Evolutionary conservation across 345 rosid genomes (phyloP).

Genomic region (Populus alba): DNA sequence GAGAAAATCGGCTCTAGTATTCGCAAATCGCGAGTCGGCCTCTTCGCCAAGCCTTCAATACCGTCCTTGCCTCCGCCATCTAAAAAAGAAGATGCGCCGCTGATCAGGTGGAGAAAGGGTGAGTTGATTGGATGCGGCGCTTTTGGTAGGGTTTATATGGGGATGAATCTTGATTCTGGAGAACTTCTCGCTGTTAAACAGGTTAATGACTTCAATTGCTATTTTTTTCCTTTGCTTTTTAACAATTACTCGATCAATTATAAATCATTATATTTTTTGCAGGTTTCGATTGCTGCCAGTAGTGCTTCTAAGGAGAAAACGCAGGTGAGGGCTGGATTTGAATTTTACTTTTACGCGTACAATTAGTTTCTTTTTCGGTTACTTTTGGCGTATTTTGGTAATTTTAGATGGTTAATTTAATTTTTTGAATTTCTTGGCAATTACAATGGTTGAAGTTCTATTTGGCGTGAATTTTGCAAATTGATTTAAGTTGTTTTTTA

Average conservation of each 20-base stretch:
- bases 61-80: slow-evolving; percentile 3
- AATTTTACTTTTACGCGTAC: neutral
- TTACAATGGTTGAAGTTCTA: neutral
- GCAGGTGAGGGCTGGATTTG: slow-evolving; percentile 35
- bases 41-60: slow-evolving; percentile 13
- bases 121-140: slow-evolving; percentile 37
- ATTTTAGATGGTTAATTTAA: neutral
- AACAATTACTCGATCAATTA: neutral
- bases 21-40: slow-evolving; percentile 32
- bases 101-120: slow-evolving; percentile 36
- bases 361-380: neutral
- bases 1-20: slow-evolving; percentile 31
- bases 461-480: no score
- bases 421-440: neutral
- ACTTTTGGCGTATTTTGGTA: neutral
- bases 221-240: neutral
- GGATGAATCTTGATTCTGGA: slow-evolving; percentile 40
- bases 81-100: slow-evolving; percentile 22
- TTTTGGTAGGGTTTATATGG: slow-evolving; percentile 36
- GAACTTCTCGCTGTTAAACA: slow-evolving; percentile 38
- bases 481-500: no score
- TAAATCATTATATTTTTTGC: neutral
- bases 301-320: slow-evolving; percentile 76
- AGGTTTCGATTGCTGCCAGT: slow-evolving; percentile 63
- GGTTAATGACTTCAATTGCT: slow-evolving; percentile 9